Conservation (phyloP, 768 basidiomycete genomes). For the Kockovaella imperatae region DNA sequence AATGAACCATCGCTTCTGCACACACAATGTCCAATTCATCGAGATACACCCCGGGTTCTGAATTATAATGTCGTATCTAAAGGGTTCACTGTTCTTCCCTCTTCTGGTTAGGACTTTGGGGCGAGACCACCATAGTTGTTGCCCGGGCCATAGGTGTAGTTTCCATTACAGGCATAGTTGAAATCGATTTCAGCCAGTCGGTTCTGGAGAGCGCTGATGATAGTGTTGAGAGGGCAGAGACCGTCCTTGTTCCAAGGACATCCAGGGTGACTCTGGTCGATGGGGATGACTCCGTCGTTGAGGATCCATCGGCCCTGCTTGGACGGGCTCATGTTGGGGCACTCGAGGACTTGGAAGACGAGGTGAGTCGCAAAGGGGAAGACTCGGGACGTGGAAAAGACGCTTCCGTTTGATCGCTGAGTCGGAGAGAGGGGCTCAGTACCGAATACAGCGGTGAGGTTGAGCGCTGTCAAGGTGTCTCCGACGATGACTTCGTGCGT, state of each 20-base stretch:
- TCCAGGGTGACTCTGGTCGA: slow-evolving; percentile 34
- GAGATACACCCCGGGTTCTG: too few relatives aligned
- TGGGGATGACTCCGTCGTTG: slow-evolving; percentile 46
- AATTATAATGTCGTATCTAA: too few relatives aligned
- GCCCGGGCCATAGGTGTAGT: slow-evolving; percentile 49
- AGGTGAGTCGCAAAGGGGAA: slow-evolving; percentile 47
- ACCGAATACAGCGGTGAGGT: slow-evolving; percentile 64
- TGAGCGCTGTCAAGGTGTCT: slow-evolving; percentile 79
- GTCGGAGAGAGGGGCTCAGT: slow-evolving; percentile 67
- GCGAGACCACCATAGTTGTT: not conserved
- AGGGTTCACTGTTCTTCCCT: too few relatives aligned
- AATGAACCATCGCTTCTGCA: too few relatives aligned
- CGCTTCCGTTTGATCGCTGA: slow-evolving; percentile 52
- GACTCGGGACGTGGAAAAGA: slow-evolving; percentile 37
- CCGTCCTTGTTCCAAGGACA: slow-evolving; percentile 43
- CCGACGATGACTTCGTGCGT: slow-evolving; percentile 80
- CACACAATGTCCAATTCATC: too few relatives aligned
- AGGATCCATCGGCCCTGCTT: slow-evolving; percentile 40
- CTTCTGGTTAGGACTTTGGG: not conserved
- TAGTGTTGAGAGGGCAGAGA: slow-evolving; percentile 43
- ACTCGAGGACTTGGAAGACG: slow-evolving; percentile 59
- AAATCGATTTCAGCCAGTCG: slow-evolving; percentile 44
- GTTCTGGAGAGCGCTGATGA: slow-evolving; percentile 38
- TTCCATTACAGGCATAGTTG: slow-evolving; percentile 49
- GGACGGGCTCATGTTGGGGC: slow-evolving; percentile 17